These are phyloP conservation scores for Falciphora oryzae DNA, from an alignment of 2,329 filamentous ascomycete species.

Conservation along the genomic window DNA sequence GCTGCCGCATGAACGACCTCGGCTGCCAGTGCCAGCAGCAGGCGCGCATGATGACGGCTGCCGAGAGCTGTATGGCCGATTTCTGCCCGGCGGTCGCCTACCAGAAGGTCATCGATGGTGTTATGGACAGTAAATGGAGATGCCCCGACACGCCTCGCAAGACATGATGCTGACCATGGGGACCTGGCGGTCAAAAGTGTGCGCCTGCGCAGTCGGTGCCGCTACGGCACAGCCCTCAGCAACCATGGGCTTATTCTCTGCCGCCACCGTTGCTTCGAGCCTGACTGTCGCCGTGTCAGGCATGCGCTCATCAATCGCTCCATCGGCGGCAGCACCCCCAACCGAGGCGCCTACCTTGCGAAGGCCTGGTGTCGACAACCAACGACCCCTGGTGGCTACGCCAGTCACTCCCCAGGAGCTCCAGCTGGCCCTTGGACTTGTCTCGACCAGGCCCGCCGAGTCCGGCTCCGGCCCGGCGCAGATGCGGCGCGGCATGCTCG, in stretches of 20 bases:
- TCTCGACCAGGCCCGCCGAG: too few relatives aligned
- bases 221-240: constrained; percentile 1
- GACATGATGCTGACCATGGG: neutral
- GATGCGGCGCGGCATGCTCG: too few relatives aligned
- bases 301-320: neutral
- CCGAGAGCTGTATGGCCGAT: constrained; percentile 25
- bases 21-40: constrained; percentile 26
- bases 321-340: neutral
- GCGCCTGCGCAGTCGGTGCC: constrained; percentile 4
- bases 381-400: too few relatives aligned
- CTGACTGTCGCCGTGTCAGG: constrained; percentile 2
- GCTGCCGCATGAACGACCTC: constrained; percentile 26
- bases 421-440: too few relatives aligned
- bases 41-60: constrained; percentile 25
- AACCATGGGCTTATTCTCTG: neutral
- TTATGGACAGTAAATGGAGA: constrained; percentile 8
- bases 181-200: constrained; percentile 1
- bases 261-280: neutral
- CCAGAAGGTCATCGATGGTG: constrained; percentile 26
- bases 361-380: too few relatives aligned
- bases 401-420: too few relatives aligned
- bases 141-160: too few relatives aligned
- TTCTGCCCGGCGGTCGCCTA: constrained; percentile 21
- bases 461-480: too few relatives aligned
- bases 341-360: neutral